These are phyloP conservation scores for Stachybotrys chartarum DNA, from an alignment of 2,329 filamentous ascomycete species.

Conservation along the genomic window DNA sequence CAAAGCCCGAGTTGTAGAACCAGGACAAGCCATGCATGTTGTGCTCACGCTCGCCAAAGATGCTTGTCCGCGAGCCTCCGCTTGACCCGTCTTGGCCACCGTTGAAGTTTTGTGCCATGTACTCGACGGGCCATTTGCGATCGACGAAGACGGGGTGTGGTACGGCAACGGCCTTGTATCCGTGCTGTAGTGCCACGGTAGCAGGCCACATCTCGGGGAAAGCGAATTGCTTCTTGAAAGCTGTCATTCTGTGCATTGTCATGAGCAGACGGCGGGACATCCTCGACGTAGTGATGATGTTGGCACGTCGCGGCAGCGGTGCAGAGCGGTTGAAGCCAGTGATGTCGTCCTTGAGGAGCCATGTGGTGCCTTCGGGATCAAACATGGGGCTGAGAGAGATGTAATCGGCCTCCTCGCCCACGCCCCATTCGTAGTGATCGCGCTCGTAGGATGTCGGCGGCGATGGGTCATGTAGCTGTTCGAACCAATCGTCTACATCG, in stretches of 20 bases:
- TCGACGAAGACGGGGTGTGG: slow-evolving; percentile 87
- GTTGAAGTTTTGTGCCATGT: slow-evolving; percentile 75
- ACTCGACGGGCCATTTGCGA: slow-evolving; percentile 74
- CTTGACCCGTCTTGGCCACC: slow-evolving; percentile 66
- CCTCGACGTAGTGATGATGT: slow-evolving; percentile 82
- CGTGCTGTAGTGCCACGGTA: slow-evolving; percentile 81
- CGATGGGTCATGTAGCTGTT: slow-evolving; percentile 62
- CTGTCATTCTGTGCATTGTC: slow-evolving; percentile 87
- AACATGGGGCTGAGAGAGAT: slow-evolving; percentile 91
- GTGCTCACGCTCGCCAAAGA: slow-evolving; percentile 81
- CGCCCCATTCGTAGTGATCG: slow-evolving; percentile 80
- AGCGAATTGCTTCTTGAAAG: slow-evolving; percentile 77
- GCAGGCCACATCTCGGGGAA: slow-evolving; percentile 97
- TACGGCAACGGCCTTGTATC: slow-evolving; percentile 84
- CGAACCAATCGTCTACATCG: slow-evolving; percentile 63
- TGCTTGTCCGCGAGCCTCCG: slow-evolving; percentile 63
- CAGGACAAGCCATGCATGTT: slow-evolving; percentile 82
- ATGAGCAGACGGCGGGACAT: slow-evolving; percentile 73
- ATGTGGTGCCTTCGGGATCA: slow-evolving; percentile 79
- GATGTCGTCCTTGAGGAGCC: slow-evolving; percentile 75
- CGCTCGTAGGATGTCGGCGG: slow-evolving; percentile 67
- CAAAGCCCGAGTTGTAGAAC: slow-evolving; percentile 86
- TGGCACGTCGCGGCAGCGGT: slow-evolving; percentile 64
- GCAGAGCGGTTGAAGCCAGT: slow-evolving; percentile 67
- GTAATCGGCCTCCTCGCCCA: slow-evolving; percentile 83